phyloP scores from a whole-genome alignment of 257 asterid genomes.

The Capsicum baccatum region DNA sequence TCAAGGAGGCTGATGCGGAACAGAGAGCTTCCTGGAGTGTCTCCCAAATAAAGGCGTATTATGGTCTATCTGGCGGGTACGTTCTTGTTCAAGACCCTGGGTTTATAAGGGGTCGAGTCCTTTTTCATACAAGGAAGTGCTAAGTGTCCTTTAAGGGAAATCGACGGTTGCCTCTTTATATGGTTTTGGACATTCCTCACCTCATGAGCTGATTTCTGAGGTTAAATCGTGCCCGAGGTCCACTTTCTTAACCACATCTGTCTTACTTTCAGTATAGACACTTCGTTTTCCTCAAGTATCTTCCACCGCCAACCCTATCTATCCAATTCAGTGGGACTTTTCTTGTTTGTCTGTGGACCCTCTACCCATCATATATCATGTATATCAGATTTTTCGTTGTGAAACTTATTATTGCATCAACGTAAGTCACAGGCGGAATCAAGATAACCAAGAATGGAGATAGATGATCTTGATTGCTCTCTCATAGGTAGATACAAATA shows the following conservation, averaged over 20 bases:
- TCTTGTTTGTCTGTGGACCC: not conserved
- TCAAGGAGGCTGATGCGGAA: conserved; percentile 77
- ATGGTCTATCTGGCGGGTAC: conserved; percentile 98
- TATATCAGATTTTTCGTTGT: too few species aligned
- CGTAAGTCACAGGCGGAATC: not conserved
- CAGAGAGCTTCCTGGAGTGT: conserved; percentile 81
- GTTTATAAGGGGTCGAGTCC: not conserved
- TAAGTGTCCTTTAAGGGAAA: not conserved
- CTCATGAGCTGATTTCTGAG: not conserved
- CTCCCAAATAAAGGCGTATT: conserved; percentile 83
- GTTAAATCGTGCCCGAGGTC: not conserved
- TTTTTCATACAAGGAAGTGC: not conserved
- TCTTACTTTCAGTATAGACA: not conserved
- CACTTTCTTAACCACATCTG: not conserved
- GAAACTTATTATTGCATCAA: not conserved
- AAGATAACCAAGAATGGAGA: not conserved
- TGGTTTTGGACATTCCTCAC: not conserved
- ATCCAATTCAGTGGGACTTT: not conserved
- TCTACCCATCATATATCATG: not conserved
- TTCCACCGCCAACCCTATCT: not conserved
- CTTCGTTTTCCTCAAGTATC: not conserved
- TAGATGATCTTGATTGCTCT: not conserved
- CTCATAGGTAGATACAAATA: too few species aligned
- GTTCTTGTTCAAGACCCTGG: conserved; percentile 32
- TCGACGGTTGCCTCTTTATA: not conserved